Evolutionary conservation across 257 asterid genomes (phyloP).

Genomic region (Capsicum baccatum): DNA sequence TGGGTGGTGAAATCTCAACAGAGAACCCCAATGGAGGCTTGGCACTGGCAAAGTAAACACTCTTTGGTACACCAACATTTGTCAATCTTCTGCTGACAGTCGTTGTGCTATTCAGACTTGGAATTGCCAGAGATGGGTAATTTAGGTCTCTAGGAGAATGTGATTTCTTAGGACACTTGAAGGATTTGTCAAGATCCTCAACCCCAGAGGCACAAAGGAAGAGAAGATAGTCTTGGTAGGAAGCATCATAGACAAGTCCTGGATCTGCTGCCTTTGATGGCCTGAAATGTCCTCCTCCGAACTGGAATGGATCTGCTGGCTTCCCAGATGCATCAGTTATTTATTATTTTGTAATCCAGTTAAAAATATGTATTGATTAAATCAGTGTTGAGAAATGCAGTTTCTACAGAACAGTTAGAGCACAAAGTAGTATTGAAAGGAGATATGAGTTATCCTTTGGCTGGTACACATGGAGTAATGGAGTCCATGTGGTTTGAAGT

Average conservation of each 20-base stretch:
- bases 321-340: slow-evolving; percentile 64
- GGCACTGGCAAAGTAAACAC: slow-evolving; percentile 57
- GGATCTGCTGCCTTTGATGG: slow-evolving; percentile 92
- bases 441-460: too few species aligned
- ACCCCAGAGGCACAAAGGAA: slow-evolving; percentile 58
- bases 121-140: slow-evolving; percentile 79
- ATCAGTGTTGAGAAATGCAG: background rate
- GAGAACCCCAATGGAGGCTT: slow-evolving; percentile 76
- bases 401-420: too few species aligned
- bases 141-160: slow-evolving; percentile 55
- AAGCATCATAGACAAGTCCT: slow-evolving; percentile 83
- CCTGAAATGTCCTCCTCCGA: slow-evolving; percentile 83
- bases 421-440: too few species aligned
- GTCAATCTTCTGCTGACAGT: slow-evolving; percentile 67
- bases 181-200: slow-evolving; percentile 43
- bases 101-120: slow-evolving; percentile 51
- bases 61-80: slow-evolving; percentile 61
- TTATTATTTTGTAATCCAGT: slow-evolving; percentile 63
- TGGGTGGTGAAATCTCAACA: slow-evolving; percentile 59
- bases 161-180: slow-evolving; percentile 57
- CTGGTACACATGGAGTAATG: too few species aligned
- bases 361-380: slow-evolving; percentile 36
- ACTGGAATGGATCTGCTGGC: slow-evolving; percentile 84
- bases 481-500: too few species aligned
- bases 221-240: slow-evolving; percentile 73